phyloP scores from a whole-genome alignment of 75 land plant species.

The Sequoiadendron giganteum region DNA sequence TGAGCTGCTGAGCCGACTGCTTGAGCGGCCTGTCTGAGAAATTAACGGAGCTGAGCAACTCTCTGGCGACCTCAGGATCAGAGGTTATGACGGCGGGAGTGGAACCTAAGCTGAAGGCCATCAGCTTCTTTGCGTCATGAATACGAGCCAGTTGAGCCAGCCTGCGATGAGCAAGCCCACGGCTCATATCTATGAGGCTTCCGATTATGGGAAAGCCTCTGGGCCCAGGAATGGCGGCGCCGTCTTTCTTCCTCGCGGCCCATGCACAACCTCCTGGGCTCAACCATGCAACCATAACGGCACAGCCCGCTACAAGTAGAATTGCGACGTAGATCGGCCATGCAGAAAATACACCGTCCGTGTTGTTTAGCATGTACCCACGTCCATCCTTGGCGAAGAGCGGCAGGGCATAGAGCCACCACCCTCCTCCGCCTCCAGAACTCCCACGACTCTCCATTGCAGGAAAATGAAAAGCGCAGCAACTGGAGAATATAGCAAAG shows the following conservation, averaged over 20 bases:
- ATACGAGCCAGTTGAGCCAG: slow-evolving; percentile 27
- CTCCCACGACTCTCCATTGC: neutral
- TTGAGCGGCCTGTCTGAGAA: slow-evolving; percentile 75
- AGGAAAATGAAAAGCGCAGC: no score
- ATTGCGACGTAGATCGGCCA: slow-evolving; percentile 1
- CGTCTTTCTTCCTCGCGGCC: slow-evolving; percentile 40
- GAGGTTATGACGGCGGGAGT: slow-evolving; percentile 46
- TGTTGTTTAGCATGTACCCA: neutral
- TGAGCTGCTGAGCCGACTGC: slow-evolving; percentile 52
- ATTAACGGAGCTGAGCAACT: slow-evolving; percentile 45
- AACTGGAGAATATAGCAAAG: no score
- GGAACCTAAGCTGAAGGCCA: slow-evolving; percentile 62
- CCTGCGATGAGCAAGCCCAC: slow-evolving; percentile 37
- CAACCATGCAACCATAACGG: slow-evolving; percentile 34
- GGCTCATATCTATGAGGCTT: slow-evolving; percentile 23
- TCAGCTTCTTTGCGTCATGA: slow-evolving; percentile 31
- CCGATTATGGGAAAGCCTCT: slow-evolving; percentile 49
- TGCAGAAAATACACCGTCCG: slow-evolving; percentile 7
- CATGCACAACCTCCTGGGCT: slow-evolving; percentile 63
- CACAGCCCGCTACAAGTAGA: neutral
- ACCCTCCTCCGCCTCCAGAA: slow-evolving; percentile 5
- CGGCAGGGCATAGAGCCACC: slow-evolving; percentile 43
- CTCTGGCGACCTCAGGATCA: slow-evolving; percentile 42
- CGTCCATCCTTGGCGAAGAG: slow-evolving; percentile 19
- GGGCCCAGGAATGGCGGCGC: slow-evolving; percentile 45